Evolutionary conservation across 1,284 basidiomycete species (phyloP).

Genomic region (Ceratobasidium theobromae): DNA sequence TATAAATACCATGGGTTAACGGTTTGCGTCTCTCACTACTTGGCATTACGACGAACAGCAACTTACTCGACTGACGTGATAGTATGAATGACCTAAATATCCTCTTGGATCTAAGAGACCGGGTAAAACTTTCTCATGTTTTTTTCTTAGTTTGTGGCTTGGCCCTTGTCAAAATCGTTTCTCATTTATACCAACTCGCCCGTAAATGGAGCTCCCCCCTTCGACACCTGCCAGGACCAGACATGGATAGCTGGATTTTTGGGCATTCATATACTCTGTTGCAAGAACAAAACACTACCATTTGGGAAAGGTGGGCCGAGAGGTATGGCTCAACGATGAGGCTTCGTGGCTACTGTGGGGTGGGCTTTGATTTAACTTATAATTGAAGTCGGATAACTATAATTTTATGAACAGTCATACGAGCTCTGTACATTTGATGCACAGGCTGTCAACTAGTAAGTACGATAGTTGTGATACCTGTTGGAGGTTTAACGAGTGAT

Average conservation of each 20-base stretch:
- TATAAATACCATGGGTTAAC: no score
- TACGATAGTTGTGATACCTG: background rate
- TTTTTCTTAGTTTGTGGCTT: background rate
- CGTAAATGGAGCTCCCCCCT: slow-evolving; percentile 3
- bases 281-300: background rate
- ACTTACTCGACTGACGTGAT: no score
- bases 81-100: no score
- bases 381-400: background rate
- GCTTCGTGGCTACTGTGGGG: slow-evolving; percentile 17
- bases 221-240: slow-evolving; percentile 11
- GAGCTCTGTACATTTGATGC: slow-evolving; percentile 12
- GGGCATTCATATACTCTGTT: slow-evolving; percentile 14
- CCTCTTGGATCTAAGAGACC: background rate
- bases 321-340: slow-evolving; percentile 28
- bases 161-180: background rate
- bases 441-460: slow-evolving; percentile 25
- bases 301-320: slow-evolving; percentile 21
- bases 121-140: background rate
- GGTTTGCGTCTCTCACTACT: no score
- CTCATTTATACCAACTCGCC: background rate
- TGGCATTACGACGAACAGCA: no score
- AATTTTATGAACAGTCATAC: background rate
- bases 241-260: slow-evolving; percentile 1
- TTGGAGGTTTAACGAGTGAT: background rate
- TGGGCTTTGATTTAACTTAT: background rate